These are phyloP conservation scores for Aspergillus persii DNA, from an alignment of 2,329 filamentous ascomycete genomes.

Conservation along the genomic window DNA sequence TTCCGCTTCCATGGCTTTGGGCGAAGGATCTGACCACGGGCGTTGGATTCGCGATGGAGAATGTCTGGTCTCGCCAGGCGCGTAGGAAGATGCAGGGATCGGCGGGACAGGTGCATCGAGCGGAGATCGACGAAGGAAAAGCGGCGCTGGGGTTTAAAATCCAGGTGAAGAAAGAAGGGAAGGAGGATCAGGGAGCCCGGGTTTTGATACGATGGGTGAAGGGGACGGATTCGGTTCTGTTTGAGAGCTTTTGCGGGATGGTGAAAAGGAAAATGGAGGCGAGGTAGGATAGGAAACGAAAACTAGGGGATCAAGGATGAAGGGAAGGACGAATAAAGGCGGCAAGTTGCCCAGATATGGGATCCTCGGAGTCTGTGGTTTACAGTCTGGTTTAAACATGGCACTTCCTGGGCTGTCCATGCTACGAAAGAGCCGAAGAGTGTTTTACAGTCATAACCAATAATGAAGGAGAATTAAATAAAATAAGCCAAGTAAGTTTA, in stretches of 20 bases:
- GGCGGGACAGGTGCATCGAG: constrained; percentile 26
- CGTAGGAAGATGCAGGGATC: constrained; percentile 53
- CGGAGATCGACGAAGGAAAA: constrained; percentile 34
- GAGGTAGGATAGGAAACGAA: constrained; percentile 9
- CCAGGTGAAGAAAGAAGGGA: constrained; percentile 40
- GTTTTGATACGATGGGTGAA: constrained; percentile 69
- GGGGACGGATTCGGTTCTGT: constrained; percentile 69
- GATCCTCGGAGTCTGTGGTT: no score
- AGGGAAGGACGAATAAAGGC: no score
- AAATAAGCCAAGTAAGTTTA: no score
- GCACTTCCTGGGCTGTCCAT: no score
- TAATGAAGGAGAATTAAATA: no score
- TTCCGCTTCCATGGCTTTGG: constrained; percentile 69
- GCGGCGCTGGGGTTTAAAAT: constrained; percentile 60
- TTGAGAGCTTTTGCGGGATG: constrained; percentile 86
- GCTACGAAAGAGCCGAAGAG: no score
- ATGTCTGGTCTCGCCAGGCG: constrained; percentile 77
- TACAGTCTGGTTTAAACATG: no score
- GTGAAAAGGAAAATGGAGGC: constrained; percentile 56
- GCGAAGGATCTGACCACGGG: constrained; percentile 54
- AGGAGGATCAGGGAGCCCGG: constrained; percentile 42
- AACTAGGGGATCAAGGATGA: no score
- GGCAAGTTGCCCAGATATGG: no score
- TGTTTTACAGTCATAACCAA: no score
- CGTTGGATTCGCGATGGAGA: constrained; percentile 59